A percentile compares a stretch with the other conserved stretches of the same genome.
These are phyloP conservation scores for Solanum hybrid DNA, from an alignment of 305 asterid genomes.

Conservation along the genomic window DNA sequence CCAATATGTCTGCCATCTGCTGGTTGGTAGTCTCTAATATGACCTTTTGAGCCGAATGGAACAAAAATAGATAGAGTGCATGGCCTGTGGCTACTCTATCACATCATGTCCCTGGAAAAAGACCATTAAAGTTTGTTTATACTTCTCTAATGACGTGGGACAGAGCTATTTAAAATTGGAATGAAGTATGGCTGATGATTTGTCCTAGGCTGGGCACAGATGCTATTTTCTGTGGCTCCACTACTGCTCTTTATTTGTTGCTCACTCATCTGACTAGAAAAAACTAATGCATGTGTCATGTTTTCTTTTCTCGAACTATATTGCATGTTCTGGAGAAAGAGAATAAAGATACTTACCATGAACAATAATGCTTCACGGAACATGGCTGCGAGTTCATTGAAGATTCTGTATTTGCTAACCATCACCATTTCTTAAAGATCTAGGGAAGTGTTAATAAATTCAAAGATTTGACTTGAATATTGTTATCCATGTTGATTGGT, in stretches of 20 bases:
- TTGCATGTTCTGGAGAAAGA: not conserved
- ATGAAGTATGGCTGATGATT: not conserved
- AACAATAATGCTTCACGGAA: not conserved
- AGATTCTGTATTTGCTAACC: not conserved
- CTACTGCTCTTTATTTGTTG: not conserved
- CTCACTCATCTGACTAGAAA: not conserved
- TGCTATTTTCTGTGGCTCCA: not conserved
- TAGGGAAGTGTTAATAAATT: not conserved
- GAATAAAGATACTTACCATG: not conserved
- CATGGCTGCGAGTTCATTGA: not conserved
- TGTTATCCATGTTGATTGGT: not conserved
- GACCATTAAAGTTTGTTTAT: not conserved
- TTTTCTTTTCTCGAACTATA: not conserved
- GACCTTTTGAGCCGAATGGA: not conserved
- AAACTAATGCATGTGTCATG: not conserved
- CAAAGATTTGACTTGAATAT: not conserved
- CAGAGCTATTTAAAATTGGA: not conserved
- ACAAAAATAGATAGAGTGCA: not conserved
- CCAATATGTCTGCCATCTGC: not conserved
- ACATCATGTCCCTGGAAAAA: not conserved
- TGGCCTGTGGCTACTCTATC: not conserved
- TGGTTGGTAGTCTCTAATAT: not conserved
- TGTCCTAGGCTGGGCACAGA: not conserved
- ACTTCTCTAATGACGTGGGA: not conserved
- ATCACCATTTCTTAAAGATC: not conserved